Base-by-base conservation (phyloP, 2,329 filamentous ascomycete genomes). In the Hypoxylon sp. region DNA sequence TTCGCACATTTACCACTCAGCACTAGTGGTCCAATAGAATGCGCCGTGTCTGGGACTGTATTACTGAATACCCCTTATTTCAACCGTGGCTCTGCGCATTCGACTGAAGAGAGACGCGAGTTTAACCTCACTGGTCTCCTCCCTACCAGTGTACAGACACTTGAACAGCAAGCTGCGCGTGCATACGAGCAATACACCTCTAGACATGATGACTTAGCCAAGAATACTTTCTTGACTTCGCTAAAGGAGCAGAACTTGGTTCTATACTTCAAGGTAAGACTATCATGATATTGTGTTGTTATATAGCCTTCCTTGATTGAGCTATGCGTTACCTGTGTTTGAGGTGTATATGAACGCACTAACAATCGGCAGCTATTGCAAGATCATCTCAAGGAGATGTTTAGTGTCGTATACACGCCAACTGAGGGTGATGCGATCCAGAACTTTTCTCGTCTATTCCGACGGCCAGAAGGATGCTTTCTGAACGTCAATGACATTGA, bases 341-440 rank as follows among this genome's bases (percentile, higher is more conserved):
- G n/a, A n/a, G n/a, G n/a, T n/a, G n/a, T n/a, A n/a, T n/a, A n/a
- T n/a, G n/a, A n/a, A 35, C 12, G 4, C 51, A 35, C 47, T 57
- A 17, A 60, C 19, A 23, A 7, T 19, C 3, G 37, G 7, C 52
- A 90, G 81, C 78, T 95, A 7, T 78, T 94, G 5, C 80, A 89
- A 67, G 83, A 89, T 3, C 87, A 96, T 63, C 73, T 96, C 13
- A 86, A 89, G 57, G 90, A 96, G 66, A 94, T 96, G 89, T 92
- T 95, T 65, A 84, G 87, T 29, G 76, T 96, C n/a, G 89, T 96
- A 19, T 96, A 96, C 66, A 96, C 91, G 0, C 91, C 91, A 0
- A 96, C 91, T 0, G 91, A 96, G 71, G 90, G 89, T 6, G 90
- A 95, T 29, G 91, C 91, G 0, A 96, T 96, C 40, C 83, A 90